Conservation (phyloP, 345 rosid species). For the Brassica juncea region DNA sequence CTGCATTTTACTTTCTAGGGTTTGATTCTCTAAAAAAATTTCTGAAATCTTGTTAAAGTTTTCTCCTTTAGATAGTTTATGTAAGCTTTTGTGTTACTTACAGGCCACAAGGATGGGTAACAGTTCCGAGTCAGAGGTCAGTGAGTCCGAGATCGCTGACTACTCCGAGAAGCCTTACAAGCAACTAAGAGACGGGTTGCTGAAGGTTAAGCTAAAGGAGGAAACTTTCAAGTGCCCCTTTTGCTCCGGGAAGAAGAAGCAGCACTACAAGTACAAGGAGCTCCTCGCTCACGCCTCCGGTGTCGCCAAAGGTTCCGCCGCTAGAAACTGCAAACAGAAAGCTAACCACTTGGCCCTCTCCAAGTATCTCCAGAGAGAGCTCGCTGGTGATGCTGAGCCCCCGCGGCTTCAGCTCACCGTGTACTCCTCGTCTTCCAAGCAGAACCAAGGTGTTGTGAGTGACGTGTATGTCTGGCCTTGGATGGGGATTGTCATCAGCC, state of each 20-base stretch:
- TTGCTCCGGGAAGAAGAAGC: conserved; percentile 90
- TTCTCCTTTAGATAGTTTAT: too few relatives aligned
- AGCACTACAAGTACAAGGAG: conserved; percentile 74
- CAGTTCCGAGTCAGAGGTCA: conserved; percentile 73
- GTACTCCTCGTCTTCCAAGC: background rate
- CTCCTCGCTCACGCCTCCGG: conserved; percentile 86
- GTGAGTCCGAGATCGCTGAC: conserved; percentile 75
- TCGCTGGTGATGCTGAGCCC: conserved; percentile 52
- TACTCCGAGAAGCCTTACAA: conserved; percentile 63
- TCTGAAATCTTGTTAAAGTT: too few relatives aligned
- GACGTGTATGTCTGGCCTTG: conserved; percentile 79
- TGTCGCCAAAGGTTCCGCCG: conserved; percentile 75
- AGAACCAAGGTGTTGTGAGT: conserved; percentile 31
- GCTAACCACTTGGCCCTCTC: conserved; percentile 81
- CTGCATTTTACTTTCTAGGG: background rate
- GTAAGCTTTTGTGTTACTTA: conserved; percentile 8
- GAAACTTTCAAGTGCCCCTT: conserved; percentile 75
- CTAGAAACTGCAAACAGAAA: conserved; percentile 69
- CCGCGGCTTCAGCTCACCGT: conserved; percentile 1
- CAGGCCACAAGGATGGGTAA: conserved; percentile 46
- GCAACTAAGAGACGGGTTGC: conserved; percentile 47
- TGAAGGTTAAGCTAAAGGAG: conserved; percentile 64
- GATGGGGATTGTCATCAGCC: conserved; percentile 68
- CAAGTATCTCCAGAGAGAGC: conserved; percentile 59
- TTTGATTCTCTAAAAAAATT: background rate